Conservation (phyloP, 1,139 yeast genomes). For the Taphrina sp. region DNA sequence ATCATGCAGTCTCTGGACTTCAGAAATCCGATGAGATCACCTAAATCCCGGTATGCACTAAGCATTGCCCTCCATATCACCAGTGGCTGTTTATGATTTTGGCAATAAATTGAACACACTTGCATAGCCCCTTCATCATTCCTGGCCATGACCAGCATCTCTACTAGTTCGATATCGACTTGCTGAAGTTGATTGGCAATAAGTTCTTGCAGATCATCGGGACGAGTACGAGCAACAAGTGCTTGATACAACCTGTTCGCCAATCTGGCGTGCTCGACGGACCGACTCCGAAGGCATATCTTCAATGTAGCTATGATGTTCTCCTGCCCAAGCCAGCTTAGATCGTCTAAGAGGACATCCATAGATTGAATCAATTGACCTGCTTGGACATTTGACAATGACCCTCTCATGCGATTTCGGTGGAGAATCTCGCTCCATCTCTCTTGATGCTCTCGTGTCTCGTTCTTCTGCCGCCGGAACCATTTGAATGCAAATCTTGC, state of each 20-base stretch:
- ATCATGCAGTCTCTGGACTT: slow-evolving; percentile 17
- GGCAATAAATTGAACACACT: not conserved
- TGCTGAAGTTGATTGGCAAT: too few relatives aligned
- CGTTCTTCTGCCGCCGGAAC: slow-evolving; percentile 13
- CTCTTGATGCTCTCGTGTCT: not conserved
- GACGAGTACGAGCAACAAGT: too few relatives aligned
- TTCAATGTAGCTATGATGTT: not conserved
- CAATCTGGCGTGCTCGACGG: slow-evolving; percentile 4
- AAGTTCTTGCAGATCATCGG: not conserved
- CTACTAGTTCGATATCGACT: not conserved
- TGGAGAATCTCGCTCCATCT: slow-evolving; percentile 3
- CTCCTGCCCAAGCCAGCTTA: not conserved
- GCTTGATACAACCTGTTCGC: slow-evolving; percentile 7
- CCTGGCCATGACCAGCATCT: slow-evolving; percentile 3
- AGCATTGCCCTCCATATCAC: slow-evolving; percentile 14
- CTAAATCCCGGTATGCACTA: slow-evolving; percentile 3
- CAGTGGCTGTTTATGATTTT: slow-evolving; percentile 10
- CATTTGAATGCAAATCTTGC: slow-evolving; percentile 23
- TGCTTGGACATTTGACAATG: slow-evolving; percentile 2
- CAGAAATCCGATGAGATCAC: slow-evolving; percentile 10
- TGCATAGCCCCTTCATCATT: slow-evolving; percentile 6
- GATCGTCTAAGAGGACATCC: slow-evolving; percentile 1
- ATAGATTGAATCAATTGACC: slow-evolving; percentile 3
- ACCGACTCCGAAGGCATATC: slow-evolving; percentile 5
- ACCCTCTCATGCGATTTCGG: slow-evolving; percentile 3